Conservation (phyloP, 805 yeast species). For the Lachancea mirantina region DNA sequence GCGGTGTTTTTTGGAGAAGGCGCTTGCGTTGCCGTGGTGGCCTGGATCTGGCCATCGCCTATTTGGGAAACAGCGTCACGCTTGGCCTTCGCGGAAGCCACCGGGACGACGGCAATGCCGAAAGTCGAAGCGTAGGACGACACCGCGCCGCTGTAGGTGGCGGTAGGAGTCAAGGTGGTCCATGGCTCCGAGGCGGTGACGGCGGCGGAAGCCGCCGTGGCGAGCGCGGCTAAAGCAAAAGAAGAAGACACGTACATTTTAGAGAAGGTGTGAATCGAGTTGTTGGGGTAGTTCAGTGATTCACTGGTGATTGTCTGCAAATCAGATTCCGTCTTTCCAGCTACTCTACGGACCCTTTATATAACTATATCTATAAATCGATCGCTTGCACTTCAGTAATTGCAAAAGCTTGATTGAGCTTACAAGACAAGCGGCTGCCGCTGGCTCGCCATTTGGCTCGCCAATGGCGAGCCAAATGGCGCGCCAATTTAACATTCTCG, state of each 20-base stretch:
- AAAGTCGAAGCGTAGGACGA: conserved; percentile 34
- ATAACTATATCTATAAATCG: too few species aligned
- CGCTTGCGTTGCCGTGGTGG: conserved; percentile 32
- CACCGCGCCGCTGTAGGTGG: conserved; percentile 33
- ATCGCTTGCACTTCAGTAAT: too few species aligned
- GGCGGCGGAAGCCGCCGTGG: conserved; percentile 38
- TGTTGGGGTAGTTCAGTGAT: too few species aligned
- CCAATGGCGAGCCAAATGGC: too few species aligned
- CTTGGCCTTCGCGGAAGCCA: conserved; percentile 41
- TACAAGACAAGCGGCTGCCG: too few species aligned
- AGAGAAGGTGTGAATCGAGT: too few species aligned
- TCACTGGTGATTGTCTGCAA: too few species aligned
- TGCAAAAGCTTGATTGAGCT: too few species aligned
- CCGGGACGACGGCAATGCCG: conserved; percentile 39
- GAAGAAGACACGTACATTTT: conserved; percentile 14
- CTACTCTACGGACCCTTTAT: too few species aligned
- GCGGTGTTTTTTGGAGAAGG: conserved; percentile 23
- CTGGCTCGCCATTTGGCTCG: too few species aligned
- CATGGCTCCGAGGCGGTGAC: conserved; percentile 32
- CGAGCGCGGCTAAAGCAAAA: conserved; percentile 29
- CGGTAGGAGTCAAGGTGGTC: conserved; percentile 38
- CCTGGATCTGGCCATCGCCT: conserved; percentile 46
- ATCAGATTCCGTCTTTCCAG: too few species aligned
- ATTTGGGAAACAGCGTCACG: conserved; percentile 46
- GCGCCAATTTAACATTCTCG: too few species aligned